Percentiles rank a stretch among this genome's conserved stretches.
These are phyloP conservation scores for Xylariales sp. DNA, from an alignment of 2,329 filamentous ascomycete species.

Conservation along the genomic window DNA sequence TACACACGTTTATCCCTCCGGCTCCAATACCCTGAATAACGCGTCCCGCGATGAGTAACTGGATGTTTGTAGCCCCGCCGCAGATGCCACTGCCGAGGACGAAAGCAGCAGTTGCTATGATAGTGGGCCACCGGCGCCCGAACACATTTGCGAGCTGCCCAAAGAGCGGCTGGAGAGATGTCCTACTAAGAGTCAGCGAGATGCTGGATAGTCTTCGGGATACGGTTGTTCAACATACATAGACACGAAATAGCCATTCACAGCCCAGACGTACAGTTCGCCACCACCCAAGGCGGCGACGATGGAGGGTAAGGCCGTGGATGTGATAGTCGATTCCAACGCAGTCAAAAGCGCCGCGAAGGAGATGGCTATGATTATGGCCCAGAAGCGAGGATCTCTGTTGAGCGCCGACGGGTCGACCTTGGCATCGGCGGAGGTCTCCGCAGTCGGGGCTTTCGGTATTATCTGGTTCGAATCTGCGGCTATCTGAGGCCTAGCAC, in stretches of 20 bases:
- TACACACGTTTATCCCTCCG: conserved; percentile 1
- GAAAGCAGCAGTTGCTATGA: conserved; percentile 58
- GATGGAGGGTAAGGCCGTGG: conserved; percentile 30
- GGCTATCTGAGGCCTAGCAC: too few species aligned
- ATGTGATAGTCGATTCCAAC: conserved; percentile 31
- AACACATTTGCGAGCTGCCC: conserved; percentile 58
- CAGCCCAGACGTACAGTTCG: conserved; percentile 33
- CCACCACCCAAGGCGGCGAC: conserved; percentile 18
- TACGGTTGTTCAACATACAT: conserved; percentile 19
- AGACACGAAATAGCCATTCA: conserved; percentile 35
- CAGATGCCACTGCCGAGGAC: conserved; percentile 60
- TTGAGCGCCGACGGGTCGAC: background rate
- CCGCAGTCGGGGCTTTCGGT: background rate
- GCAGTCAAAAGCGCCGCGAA: conserved; percentile 37
- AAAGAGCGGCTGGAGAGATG: conserved; percentile 47
- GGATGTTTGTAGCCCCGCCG: conserved; percentile 57
- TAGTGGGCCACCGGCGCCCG: conserved; percentile 56
- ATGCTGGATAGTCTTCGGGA: background rate
- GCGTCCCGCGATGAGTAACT: conserved; percentile 37
- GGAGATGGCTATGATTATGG: conserved; percentile 41
- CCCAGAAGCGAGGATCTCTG: conserved; percentile 37
- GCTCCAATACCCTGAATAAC: conserved; percentile 34
- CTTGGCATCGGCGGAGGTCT: background rate
- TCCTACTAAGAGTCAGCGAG: background rate
- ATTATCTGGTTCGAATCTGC: too few species aligned